Percentiles rank a stretch among this genome's conserved stretches.
These are phyloP conservation scores for Dissophora ornata DNA, from an alignment of 192 early-diverging fungal species.

Conservation along the genomic window DNA sequence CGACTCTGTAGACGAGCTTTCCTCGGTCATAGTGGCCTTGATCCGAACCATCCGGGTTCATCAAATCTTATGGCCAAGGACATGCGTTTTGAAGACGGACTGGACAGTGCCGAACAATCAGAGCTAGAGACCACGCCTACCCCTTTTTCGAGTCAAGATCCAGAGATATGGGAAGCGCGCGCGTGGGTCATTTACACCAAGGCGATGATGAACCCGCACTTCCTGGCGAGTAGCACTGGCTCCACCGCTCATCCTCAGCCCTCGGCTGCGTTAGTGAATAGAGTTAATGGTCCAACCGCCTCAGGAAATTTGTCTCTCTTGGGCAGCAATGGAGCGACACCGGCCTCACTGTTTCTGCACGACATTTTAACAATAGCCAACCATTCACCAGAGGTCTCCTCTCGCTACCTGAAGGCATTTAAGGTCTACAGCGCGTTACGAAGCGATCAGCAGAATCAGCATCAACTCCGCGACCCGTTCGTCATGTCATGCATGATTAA, in stretches of 20 bases:
- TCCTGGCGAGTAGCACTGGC: conserved; percentile 6
- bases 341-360: conserved; percentile 31
- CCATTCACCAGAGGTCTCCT: conserved; percentile 36
- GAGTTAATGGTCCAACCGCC: neutral
- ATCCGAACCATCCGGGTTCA: conserved; percentile 1
- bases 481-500: conserved; percentile 49
- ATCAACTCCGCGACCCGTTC: conserved; percentile 38
- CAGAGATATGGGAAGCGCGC: conserved; percentile 45
- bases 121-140: neutral
- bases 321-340: neutral
- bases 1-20: conserved; percentile 44
- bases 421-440: conserved; percentile 40
- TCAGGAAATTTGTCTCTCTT: neutral
- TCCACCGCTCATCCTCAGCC: neutral
- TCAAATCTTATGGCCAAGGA: conserved; percentile 18
- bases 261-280: neutral
- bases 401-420: conserved; percentile 47
- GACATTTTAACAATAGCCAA: conserved; percentile 41
- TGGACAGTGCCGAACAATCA: neutral
- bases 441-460: conserved; percentile 29
- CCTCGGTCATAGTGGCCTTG: conserved; percentile 27
- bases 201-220: conserved; percentile 27
- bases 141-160: neutral
- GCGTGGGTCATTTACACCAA: conserved; percentile 53
- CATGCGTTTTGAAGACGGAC: conserved; percentile 9